Conservation (phyloP, 2,329 filamentous ascomycete species). For the Cladophialophora carrionii region DNA sequence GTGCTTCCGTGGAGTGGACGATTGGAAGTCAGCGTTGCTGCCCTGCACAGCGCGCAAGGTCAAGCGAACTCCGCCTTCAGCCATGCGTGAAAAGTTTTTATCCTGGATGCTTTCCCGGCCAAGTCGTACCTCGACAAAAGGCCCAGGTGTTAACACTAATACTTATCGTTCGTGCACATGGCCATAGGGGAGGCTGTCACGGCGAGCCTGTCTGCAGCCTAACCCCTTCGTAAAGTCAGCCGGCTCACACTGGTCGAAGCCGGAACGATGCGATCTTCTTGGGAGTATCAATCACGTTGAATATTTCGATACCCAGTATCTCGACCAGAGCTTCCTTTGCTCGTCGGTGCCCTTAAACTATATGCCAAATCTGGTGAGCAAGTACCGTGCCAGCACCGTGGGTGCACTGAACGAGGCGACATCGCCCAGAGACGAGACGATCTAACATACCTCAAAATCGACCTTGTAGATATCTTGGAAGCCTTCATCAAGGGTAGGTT, state of each 20-base stretch:
- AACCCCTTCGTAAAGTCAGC: neutral
- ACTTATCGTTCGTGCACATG: neutral
- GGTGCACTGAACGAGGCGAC: neutral
- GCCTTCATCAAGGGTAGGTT: conserved; percentile 74
- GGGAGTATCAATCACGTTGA: conserved; percentile 34
- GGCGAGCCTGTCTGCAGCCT: neutral
- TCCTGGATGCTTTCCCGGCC: neutral
- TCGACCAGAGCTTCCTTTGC: conserved; percentile 37
- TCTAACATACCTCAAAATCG: conserved; percentile 65
- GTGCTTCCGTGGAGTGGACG: neutral
- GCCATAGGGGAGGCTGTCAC: neutral
- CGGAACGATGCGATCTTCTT: neutral
- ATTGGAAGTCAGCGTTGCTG: neutral
- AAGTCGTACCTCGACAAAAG: neutral
- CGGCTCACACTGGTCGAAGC: neutral
- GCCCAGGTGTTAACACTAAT: neutral
- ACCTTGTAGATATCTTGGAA: conserved; percentile 78
- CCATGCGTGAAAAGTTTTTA: neutral
- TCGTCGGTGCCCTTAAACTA: conserved; percentile 38
- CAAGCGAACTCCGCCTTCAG: neutral
- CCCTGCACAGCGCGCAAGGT: neutral
- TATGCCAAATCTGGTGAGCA: conserved; percentile 2
- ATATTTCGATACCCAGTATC: conserved; percentile 40
- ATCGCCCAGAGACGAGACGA: neutral
- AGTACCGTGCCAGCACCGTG: neutral